These are phyloP conservation scores for Zygosaccharomyces pseudobailii DNA, from an alignment of 1,139 yeast genomes.

Conservation along the genomic window DNA sequence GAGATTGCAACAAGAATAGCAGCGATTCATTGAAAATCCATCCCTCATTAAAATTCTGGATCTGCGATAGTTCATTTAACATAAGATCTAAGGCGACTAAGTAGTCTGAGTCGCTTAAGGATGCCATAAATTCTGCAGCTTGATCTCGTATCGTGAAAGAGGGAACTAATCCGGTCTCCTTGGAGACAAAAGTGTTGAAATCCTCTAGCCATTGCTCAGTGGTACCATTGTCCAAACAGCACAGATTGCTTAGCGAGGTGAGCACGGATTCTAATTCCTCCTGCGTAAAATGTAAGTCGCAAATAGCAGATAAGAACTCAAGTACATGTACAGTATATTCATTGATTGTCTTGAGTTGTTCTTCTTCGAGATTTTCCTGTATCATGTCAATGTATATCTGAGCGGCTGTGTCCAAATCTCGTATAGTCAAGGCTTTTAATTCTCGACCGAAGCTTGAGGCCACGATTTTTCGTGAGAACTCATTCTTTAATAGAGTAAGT, in stretches of 20 bases:
- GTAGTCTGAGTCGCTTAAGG: constrained; percentile 26
- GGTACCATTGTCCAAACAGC: constrained; percentile 30
- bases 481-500: constrained; percentile 30
- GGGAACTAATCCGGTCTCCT: constrained; percentile 61
- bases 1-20: constrained; percentile 28
- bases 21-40: constrained; percentile 35
- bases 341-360: constrained; percentile 25
- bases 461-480: constrained; percentile 29
- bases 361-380: constrained; percentile 9
- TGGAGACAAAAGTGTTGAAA: constrained; percentile 64
- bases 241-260: constrained; percentile 15
- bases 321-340: constrained; percentile 33
- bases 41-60: constrained; percentile 10
- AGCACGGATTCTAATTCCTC: constrained; percentile 14
- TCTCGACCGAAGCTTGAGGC: constrained; percentile 16
- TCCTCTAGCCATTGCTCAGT: constrained; percentile 45
- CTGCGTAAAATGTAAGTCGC: constrained; percentile 14
- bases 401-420: constrained; percentile 21
- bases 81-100: constrained; percentile 5
- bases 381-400: constrained; percentile 5
- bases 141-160: constrained; percentile 50
- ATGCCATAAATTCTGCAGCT: constrained; percentile 38
- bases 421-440: constrained; percentile 18
- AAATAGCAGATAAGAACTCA: constrained; percentile 29
- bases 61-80: constrained; percentile 2